phyloP scores from a whole-genome alignment of 1,284 basidiomycete species.

The Ceratobasidium sp. region DNA sequence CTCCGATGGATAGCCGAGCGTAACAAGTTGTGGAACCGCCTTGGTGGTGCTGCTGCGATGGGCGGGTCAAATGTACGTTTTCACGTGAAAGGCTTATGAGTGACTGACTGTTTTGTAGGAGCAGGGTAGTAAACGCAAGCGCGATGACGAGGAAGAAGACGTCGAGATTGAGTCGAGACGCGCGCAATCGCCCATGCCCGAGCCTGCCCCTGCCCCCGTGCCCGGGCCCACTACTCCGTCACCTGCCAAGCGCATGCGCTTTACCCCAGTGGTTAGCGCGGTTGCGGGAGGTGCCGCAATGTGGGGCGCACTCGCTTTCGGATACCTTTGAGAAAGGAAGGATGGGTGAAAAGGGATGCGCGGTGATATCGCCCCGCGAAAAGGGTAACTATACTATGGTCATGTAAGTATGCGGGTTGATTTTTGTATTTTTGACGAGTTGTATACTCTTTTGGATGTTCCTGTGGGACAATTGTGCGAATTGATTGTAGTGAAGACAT shows the following conservation, averaged over 20 bases:
- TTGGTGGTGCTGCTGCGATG: neutral
- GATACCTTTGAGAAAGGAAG: neutral
- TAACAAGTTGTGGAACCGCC: slow-evolving; percentile 12
- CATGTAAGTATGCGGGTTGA: slow-evolving; percentile 1
- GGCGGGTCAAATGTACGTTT: neutral
- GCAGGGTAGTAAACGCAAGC: slow-evolving; percentile 16
- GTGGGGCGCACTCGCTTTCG: slow-evolving; percentile 4
- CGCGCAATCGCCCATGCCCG: slow-evolving; percentile 8
- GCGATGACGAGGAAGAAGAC: slow-evolving; percentile 13
- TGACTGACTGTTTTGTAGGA: neutral
- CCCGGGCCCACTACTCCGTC: neutral
- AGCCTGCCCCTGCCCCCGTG: neutral
- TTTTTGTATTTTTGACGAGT: slow-evolving; percentile 2
- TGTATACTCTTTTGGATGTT: neutral
- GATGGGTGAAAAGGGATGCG: neutral
- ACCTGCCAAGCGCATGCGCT: neutral
- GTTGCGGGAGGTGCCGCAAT: neutral
- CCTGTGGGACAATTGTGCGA: slow-evolving; percentile 7
- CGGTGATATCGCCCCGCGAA: neutral
- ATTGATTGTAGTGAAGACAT: slow-evolving; percentile 11
- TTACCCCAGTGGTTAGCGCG: neutral
- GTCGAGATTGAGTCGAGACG: neutral
- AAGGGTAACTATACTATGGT: slow-evolving; percentile 8
- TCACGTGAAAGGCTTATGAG: neutral
- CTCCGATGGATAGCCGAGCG: slow-evolving; percentile 2